Evolutionary conservation across 2,329 filamentous ascomycete genomes (phyloP).

Genomic region (Mycocentrospora acerina): DNA sequence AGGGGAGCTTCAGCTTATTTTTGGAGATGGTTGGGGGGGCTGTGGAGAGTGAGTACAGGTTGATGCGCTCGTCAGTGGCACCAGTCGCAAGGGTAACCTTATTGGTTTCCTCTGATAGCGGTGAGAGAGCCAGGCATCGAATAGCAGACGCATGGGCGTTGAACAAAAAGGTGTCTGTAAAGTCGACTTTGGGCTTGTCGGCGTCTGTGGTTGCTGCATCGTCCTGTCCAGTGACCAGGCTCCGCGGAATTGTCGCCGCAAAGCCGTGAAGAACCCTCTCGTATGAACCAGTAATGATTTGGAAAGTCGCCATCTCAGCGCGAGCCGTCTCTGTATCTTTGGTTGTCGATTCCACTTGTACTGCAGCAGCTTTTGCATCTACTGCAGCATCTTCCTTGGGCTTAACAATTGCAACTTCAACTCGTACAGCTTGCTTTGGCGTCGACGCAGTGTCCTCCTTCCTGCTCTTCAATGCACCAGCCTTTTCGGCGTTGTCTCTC

Average conservation of each 20-base stretch:
- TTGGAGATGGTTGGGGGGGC: conserved; percentile 57
- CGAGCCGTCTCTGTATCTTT: conserved; percentile 5
- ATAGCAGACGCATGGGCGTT: conserved; percentile 89
- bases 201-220: conserved; percentile 18
- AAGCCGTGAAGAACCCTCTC: conserved; percentile 90
- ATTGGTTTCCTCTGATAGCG: conserved; percentile 67
- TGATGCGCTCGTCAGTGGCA: conserved; percentile 90
- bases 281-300: conserved; percentile 91
- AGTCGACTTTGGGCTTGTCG: conserved; percentile 54
- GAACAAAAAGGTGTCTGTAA: conserved; percentile 93
- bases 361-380: conserved; percentile 19
- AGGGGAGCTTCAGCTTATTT: conserved; percentile 61
- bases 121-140: conserved; percentile 81
- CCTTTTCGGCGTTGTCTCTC: conserved; percentile 27
- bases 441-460: conserved; percentile 23
- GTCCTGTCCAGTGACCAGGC: conserved; percentile 31
- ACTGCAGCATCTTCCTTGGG: conserved; percentile 18
- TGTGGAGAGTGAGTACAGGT: conserved; percentile 83
- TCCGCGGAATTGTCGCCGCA: conserved; percentile 66
- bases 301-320: conserved; percentile 56
- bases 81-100: conserved; percentile 90
- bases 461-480: conserved; percentile 26
- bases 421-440: conserved; percentile 18
- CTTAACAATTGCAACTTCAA: conserved; percentile 14
- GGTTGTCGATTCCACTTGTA: conserved; percentile 7